A percentile compares a stretch with the other conserved stretches of the same genome.
Evolutionary conservation across 2,329 filamentous ascomycete species (phyloP).

Genomic region (Verticillium albo-atrum): DNA sequence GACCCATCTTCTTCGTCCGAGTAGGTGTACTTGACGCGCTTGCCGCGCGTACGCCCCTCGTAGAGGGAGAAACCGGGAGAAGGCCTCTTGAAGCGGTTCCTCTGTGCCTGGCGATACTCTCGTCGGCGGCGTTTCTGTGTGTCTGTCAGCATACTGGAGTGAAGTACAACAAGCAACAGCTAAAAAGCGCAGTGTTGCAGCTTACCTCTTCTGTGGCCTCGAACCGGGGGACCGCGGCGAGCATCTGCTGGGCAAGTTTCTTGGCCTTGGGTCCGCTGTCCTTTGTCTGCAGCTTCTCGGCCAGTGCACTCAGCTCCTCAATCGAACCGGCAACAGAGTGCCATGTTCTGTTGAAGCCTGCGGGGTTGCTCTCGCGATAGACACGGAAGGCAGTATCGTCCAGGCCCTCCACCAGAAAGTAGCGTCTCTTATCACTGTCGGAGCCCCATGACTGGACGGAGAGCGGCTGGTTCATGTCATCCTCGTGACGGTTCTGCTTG

Average conservation of each 20-base stretch:
- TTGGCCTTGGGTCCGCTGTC: conserved; percentile 81
- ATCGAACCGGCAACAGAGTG: conserved; percentile 89
- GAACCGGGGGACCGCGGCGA: conserved; percentile 78
- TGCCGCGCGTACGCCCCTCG: conserved; percentile 91
- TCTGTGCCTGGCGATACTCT: conserved; percentile 83
- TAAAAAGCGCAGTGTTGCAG: background rate
- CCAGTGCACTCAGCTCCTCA: conserved; percentile 73
- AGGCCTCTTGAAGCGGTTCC: conserved; percentile 81
- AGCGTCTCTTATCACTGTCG: conserved; percentile 86
- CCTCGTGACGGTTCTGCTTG: conserved; percentile 79
- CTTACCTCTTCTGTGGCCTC: conserved; percentile 85
- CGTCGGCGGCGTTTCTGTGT: conserved; percentile 81
- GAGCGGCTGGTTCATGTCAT: conserved; percentile 76
- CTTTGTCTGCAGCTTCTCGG: conserved; percentile 67
- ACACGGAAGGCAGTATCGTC: conserved; percentile 93
- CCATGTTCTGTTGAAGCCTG: conserved; percentile 74
- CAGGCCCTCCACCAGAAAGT: conserved; percentile 88
- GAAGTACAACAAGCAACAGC: background rate
- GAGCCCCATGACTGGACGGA: conserved; percentile 88
- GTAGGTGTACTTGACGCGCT: conserved; percentile 94
- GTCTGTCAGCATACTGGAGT: conserved; percentile 10
- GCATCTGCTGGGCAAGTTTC: conserved; percentile 72
- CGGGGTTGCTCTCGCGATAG: conserved; percentile 88
- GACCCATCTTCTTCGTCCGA: conserved; percentile 81
- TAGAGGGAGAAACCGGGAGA: conserved; percentile 91